These are phyloP conservation scores for Blastobotrys terrestris DNA, from an alignment of 805 yeast genomes.

Conservation along the genomic window DNA sequence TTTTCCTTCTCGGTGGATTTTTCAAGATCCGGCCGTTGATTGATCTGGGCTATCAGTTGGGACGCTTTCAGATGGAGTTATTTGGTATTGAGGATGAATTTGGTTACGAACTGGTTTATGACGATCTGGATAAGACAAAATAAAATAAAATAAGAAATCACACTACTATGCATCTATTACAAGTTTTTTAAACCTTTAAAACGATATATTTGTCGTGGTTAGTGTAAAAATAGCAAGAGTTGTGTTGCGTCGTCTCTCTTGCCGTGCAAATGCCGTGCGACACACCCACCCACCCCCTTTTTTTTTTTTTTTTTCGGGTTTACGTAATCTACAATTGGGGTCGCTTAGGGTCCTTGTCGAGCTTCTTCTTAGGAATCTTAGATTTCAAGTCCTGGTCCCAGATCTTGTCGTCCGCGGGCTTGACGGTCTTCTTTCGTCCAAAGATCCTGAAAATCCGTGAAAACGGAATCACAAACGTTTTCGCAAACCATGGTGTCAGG, in stretches of 20 bases:
- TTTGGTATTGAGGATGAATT: neutral
- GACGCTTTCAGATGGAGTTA: neutral
- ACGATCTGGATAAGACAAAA: neutral
- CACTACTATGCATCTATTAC: too few relatives aligned
- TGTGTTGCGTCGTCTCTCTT: neutral
- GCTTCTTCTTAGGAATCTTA: constrained; percentile 1
- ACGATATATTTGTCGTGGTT: too few relatives aligned
- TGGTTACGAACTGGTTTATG: neutral
- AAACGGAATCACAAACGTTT: constrained; percentile 44
- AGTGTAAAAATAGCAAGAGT: too few relatives aligned
- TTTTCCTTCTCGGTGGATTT: neutral
- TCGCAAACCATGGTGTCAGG: constrained; percentile 54
- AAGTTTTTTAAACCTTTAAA: too few relatives aligned
- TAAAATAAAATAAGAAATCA: too few relatives aligned
- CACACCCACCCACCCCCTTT: too few relatives aligned
- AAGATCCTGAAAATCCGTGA: constrained; percentile 19
- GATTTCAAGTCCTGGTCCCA: constrained; percentile 10
- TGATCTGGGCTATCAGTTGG: neutral
- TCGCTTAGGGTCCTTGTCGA: constrained; percentile 4
- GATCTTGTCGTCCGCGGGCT: constrained; percentile 8
- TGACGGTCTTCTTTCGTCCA: constrained; percentile 8
- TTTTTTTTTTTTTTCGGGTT: too few relatives aligned
- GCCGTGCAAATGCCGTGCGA: too few relatives aligned
- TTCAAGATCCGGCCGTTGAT: neutral
- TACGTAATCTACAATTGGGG: constrained; percentile 1